Base-by-base conservation (phyloP, 2,329 filamentous ascomycete genomes). In the Blastomyces silverae region DNA sequence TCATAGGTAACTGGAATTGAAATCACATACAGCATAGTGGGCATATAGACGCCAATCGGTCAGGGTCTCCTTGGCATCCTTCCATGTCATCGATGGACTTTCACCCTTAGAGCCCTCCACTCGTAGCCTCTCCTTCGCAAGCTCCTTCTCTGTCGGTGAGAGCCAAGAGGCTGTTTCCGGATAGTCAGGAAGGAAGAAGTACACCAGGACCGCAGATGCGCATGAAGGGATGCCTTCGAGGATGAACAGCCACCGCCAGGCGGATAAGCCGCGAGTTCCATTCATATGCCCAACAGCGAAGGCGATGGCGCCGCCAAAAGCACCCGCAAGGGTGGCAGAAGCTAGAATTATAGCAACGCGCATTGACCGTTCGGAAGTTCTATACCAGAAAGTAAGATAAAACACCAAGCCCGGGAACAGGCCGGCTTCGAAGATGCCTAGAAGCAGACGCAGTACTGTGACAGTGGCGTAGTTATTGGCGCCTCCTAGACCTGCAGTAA, bases 281-380 rank as follows among this genome's bases (percentile, higher is more conserved):
- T 76, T 73, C 72, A 76, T 77, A 53, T 80, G 76, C 0, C 78
- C 78, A 0, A 81, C 75, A 0, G 76, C 83, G 64, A 83, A 86
- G 2, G 85, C 85, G 70, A 80, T 80, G 8, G 82, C 78, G 2
- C 83, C 83, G 3, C 82, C 82, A 69, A 85, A 84, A 0, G 81
- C 82, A 44, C 75, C 81, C 68, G 74, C 83, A 68, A 79, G 81
- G 73, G 83, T 84, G 20, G 74, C 86, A 76, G 77, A 85, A 72
- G 71, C 82, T 61, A 83, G 74, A 70, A 81, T 78, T 66, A 82
- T 79, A 0, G 83, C 82, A 71, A 89, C 82, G 5, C 85, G 83
- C 70, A 85, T 81, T 1, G 80, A 83, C 25, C 83, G 78, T 71
- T 87, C 84, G 2, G 82, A 79, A 6, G 80, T 77, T 22, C 81